Percentiles rank a stretch among this genome's conserved stretches.
These are phyloP conservation scores for Phycomyces nitens DNA, from an alignment of 192 early-diverging fungal species.

Conservation along the genomic window DNA sequence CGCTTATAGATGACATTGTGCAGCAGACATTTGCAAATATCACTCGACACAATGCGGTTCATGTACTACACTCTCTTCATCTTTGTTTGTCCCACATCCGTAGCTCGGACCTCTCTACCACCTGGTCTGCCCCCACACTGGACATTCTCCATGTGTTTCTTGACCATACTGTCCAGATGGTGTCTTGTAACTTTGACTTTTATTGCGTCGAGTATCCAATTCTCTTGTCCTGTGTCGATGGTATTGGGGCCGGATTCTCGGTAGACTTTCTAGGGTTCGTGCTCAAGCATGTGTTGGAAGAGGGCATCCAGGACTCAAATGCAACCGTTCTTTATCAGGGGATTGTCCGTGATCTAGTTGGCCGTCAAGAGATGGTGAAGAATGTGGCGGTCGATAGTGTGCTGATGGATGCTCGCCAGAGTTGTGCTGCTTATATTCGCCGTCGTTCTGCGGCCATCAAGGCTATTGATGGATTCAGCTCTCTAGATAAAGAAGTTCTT, in stretches of 20 bases:
- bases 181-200: conserved; percentile 27
- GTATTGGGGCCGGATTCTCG: conserved; percentile 34
- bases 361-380: conserved; percentile 33
- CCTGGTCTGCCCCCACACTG: conserved; percentile 29
- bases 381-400: conserved; percentile 33
- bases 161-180: conserved; percentile 13
- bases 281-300: conserved; percentile 18
- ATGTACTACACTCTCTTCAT: conserved; percentile 31
- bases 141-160: conserved; percentile 26
- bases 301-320: conserved; percentile 28
- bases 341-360: conserved; percentile 32
- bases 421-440: conserved; percentile 22
- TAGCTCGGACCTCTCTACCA: conserved; percentile 20
- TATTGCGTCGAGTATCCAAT: conserved; percentile 35
- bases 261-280: conserved; percentile 36
- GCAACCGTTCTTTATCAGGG: conserved; percentile 31
- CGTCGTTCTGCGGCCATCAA: conserved; percentile 24
- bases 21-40: conserved; percentile 14
- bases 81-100: conserved; percentile 28
- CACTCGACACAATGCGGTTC: conserved; percentile 28
- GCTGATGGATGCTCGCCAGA: conserved; percentile 13
- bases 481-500: conserved; percentile 22
- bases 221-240: conserved; percentile 36
- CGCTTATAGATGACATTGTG: conserved; percentile 16
- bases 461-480: conserved; percentile 13